Conservation (phyloP, 805 yeast genomes). For the Blastobotrys americana region DNA sequence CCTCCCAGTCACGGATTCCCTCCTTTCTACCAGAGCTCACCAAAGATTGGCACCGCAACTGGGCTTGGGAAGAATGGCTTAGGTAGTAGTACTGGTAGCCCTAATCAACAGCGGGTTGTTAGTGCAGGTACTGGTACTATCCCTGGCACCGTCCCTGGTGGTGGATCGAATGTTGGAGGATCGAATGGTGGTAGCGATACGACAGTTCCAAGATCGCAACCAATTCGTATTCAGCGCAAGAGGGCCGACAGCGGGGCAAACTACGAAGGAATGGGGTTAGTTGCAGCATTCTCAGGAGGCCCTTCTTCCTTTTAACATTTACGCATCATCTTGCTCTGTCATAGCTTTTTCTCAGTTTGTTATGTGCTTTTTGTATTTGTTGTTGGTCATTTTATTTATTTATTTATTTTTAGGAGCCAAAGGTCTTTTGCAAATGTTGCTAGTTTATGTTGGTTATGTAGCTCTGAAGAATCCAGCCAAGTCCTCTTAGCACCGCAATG, state of each 20-base stretch:
- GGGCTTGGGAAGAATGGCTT: background rate
- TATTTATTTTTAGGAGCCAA: too few species aligned
- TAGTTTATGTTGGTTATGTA: too few species aligned
- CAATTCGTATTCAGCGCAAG: conserved; percentile 1
- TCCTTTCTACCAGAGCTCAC: background rate
- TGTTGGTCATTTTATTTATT: too few species aligned
- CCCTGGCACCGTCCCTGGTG: background rate
- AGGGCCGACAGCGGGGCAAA: conserved; percentile 12
- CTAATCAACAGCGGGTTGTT: background rate
- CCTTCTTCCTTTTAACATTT: conserved; percentile 27
- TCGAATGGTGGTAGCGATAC: background rate
- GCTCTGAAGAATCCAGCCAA: too few species aligned
- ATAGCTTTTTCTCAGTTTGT: too few species aligned
- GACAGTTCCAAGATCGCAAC: background rate
- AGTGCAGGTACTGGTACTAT: background rate
- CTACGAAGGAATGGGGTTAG: conserved; percentile 31
- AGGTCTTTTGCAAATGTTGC: too few species aligned
- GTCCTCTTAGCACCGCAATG: too few species aligned
- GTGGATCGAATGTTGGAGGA: background rate
- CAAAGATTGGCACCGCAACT: background rate
- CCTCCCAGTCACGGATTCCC: background rate
- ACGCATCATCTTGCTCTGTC: too few species aligned
- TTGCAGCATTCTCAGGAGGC: conserved; percentile 34
- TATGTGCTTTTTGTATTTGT: too few species aligned
- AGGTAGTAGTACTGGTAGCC: background rate